Percentiles rank a stretch among this genome's conserved stretches.
These are phyloP conservation scores for Entelexis paramagnoliae DNA, from an alignment of 1,139 yeast species.

Conservation along the genomic window DNA sequence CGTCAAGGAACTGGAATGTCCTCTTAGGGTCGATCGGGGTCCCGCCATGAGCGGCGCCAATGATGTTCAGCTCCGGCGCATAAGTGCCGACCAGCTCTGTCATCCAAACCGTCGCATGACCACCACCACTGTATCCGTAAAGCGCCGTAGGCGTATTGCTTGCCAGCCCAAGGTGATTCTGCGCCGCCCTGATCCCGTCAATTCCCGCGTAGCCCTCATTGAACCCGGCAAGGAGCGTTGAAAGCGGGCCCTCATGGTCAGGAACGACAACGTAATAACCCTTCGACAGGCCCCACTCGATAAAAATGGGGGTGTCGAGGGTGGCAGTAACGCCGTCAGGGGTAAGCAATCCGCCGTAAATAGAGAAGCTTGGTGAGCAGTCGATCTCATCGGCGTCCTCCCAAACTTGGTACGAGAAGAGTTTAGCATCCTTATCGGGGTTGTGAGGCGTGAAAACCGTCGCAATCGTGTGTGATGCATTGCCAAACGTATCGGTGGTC, in stretches of 20 bases:
- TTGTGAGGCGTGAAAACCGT: conserved; percentile 26
- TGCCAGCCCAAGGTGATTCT: not conserved
- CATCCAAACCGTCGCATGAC: conserved; percentile 28
- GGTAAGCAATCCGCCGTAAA: conserved; percentile 4
- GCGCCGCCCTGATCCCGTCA: conserved; percentile 7
- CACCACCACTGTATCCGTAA: conserved; percentile 29
- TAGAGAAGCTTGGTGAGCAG: conserved; percentile 27
- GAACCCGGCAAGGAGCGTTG: conserved; percentile 3
- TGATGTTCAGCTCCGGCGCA: conserved; percentile 27
- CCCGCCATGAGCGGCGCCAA: conserved; percentile 25
- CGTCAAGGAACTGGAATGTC: conserved; percentile 22
- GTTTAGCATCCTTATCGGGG: conserved; percentile 9
- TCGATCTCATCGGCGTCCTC: conserved; percentile 27
- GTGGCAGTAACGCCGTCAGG: not conserved
- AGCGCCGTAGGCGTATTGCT: conserved; percentile 12
- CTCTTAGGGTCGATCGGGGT: conserved; percentile 24
- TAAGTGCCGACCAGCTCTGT: conserved; percentile 26
- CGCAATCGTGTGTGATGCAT: conserved; percentile 27
- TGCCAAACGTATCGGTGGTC: conserved; percentile 24
- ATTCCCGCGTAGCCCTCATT: conserved; percentile 6
- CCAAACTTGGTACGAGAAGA: conserved; percentile 27
- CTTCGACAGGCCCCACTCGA: not conserved
- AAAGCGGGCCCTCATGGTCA: conserved; percentile 23
- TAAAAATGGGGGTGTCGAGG: not conserved
- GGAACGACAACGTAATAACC: conserved; percentile 19